phyloP scores from a whole-genome alignment of 2,329 filamentous ascomycete species.

The Ceratocystis diversiconidia region DNA sequence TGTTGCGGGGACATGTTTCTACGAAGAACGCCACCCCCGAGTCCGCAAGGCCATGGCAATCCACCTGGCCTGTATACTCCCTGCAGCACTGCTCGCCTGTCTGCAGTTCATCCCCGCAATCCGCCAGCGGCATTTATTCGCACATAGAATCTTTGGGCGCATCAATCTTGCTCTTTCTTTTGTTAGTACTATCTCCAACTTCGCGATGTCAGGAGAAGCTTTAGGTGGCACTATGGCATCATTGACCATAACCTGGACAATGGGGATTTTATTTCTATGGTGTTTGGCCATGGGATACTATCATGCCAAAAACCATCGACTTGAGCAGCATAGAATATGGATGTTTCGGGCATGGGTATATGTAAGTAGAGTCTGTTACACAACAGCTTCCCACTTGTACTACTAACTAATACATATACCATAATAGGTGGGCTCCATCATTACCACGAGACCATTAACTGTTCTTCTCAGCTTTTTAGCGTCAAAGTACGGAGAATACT shows the following conservation, averaged over 20 bases:
- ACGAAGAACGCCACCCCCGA: conserved; percentile 3
- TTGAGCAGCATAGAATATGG: conserved; percentile 7
- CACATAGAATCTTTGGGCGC: neutral
- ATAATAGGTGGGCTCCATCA: conserved; percentile 1
- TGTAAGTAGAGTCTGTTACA: conserved; percentile 7
- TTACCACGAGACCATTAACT: neutral
- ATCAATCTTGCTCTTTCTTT: neutral
- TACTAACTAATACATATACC: neutral
- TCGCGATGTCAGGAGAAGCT: conserved; percentile 3
- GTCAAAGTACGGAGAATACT: conserved; percentile 5
- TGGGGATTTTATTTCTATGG: neutral
- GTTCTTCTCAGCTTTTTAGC: neutral
- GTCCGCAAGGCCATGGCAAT: conserved; percentile 1
- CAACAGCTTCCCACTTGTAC: neutral
- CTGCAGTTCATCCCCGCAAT: conserved; percentile 13
- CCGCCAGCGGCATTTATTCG: neutral
- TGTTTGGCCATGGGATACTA: neutral
- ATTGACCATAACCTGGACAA: conserved; percentile 3
- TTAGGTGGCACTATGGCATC: conserved; percentile 6
- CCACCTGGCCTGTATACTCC: conserved; percentile 8
- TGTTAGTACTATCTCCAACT: neutral
- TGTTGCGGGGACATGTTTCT: conserved; percentile 10
- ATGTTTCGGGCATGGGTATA: conserved; percentile 13
- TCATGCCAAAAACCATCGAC: neutral
- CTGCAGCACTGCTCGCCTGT: conserved; percentile 7